Conservation (phyloP, 2,329 filamentous ascomycete genomes). For the Anisogramma anomala region DNA sequence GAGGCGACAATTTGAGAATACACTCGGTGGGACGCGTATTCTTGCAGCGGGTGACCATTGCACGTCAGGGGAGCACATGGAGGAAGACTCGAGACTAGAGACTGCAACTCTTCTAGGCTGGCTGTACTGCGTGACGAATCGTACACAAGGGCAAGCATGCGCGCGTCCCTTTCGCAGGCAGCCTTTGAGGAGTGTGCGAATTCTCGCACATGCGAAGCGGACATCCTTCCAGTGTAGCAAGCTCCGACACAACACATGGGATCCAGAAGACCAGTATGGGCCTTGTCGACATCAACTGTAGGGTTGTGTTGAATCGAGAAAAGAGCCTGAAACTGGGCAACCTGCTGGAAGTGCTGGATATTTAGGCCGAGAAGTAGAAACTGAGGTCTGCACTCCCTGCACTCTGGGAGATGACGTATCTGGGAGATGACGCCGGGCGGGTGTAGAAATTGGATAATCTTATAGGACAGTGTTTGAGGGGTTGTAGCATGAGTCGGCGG, state of each 20-base stretch:
- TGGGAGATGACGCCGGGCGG: slow-evolving; percentile 43
- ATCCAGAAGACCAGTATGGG: slow-evolving; percentile 55
- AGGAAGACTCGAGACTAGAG: slow-evolving; percentile 50
- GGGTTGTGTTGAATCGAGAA: slow-evolving; percentile 62
- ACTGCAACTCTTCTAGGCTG: slow-evolving; percentile 53
- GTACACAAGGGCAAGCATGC: slow-evolving; percentile 36
- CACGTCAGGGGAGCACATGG: slow-evolving; percentile 52
- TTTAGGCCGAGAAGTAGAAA: slow-evolving; percentile 56
- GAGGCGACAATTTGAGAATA: slow-evolving; percentile 45
- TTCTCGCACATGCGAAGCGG: slow-evolving; percentile 49
- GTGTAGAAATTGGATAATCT: slow-evolving; percentile 46
- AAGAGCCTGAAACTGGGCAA: slow-evolving; percentile 62
- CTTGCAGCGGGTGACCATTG: slow-evolving; percentile 57
- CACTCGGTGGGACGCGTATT: slow-evolving; percentile 48
- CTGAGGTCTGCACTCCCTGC: slow-evolving; percentile 42
- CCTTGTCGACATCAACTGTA: slow-evolving; percentile 55
- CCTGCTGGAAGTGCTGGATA: slow-evolving; percentile 58
- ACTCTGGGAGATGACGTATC: slow-evolving; percentile 40
- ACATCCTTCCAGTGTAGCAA: slow-evolving; percentile 57
- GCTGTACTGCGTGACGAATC: slow-evolving; percentile 27
- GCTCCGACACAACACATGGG: slow-evolving; percentile 63
- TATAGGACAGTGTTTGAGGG: slow-evolving; percentile 42
- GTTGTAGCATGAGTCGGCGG: slow-evolving; percentile 36
- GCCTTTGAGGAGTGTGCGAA: slow-evolving; percentile 53
- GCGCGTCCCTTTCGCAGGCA: slow-evolving; percentile 45